Evolutionary conservation across 495 filamentous ascomycete genomes (phyloP).

Genomic region (Staphylotrichum longicolle): DNA sequence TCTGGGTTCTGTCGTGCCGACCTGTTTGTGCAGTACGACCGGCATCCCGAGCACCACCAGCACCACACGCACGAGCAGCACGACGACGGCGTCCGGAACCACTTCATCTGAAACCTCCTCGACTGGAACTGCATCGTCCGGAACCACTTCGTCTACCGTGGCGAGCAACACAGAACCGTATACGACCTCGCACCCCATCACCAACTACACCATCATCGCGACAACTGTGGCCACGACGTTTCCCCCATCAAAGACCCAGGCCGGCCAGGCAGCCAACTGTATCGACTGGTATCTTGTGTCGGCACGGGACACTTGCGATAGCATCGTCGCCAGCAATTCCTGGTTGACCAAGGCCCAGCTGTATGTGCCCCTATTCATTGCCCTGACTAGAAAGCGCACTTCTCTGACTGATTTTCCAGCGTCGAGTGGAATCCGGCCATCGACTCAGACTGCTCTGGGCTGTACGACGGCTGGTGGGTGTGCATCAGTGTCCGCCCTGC

Average conservation of each 20-base stretch:
- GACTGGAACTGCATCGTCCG: background rate
- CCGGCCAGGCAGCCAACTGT: background rate
- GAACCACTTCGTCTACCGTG: no score
- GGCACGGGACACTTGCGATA: no score
- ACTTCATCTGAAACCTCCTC: background rate
- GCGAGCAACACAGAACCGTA: background rate
- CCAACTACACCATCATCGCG: background rate
- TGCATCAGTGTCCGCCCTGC: background rate
- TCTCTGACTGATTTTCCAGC: background rate
- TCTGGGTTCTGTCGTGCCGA: no score
- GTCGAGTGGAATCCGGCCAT: slow-evolving; percentile 4
- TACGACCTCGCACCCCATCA: background rate
- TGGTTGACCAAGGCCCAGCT: background rate
- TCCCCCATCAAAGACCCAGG: background rate
- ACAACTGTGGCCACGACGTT: background rate
- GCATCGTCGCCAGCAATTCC: background rate
- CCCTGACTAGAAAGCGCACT: background rate
- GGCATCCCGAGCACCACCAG: background rate
- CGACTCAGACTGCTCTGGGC: background rate
- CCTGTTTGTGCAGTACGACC: no score
- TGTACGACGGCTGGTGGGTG: slow-evolving; percentile 4
- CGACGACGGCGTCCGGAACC: background rate
- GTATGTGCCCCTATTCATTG: background rate
- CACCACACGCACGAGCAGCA: background rate
- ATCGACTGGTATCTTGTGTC: no score